Conservation (phyloP, 2,329 filamentous ascomycete species). For the Elsinoe perseae region DNA sequence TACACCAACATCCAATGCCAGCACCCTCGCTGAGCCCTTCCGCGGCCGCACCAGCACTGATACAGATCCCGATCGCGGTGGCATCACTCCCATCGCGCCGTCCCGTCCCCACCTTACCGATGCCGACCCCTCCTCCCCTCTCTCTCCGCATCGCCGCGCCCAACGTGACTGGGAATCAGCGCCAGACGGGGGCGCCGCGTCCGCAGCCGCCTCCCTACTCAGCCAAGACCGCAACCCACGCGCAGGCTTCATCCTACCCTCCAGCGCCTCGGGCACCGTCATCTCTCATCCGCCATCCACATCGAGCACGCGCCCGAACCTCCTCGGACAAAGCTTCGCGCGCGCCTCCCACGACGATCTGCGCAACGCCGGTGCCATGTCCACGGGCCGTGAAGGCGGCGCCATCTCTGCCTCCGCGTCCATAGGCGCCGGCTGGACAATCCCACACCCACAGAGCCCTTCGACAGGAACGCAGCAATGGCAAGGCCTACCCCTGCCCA, state of each 20-base stretch:
- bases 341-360: constrained; percentile 4
- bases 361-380: neutral
- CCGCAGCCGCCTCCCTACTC: constrained; percentile 18
- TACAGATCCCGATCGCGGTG: constrained; percentile 21
- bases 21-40: constrained; percentile 20
- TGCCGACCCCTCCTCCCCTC: constrained; percentile 10
- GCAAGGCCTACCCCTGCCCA: neutral
- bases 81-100: constrained; percentile 9
- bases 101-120: neutral
- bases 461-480: neutral
- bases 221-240: constrained; percentile 11
- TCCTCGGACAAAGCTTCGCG: constrained; percentile 9
- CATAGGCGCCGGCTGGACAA: constrained; percentile 1
- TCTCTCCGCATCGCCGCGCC: neutral
- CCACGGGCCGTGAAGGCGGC: neutral
- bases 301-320: neutral
- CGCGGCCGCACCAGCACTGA: constrained; percentile 18
- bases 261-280: neutral
- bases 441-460: neutral
- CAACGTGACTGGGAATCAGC: constrained; percentile 18
- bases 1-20: constrained; percentile 2
- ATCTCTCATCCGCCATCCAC: neutral
- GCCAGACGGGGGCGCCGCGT: constrained; percentile 19
- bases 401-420: constrained; percentile 1
- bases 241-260: constrained; percentile 16